Percentiles rank a stretch among this genome's conserved stretches.
These are phyloP conservation scores for Halophytophthora polymorphica DNA, from an alignment of 352 stramenopile species.

Conservation along the genomic window DNA sequence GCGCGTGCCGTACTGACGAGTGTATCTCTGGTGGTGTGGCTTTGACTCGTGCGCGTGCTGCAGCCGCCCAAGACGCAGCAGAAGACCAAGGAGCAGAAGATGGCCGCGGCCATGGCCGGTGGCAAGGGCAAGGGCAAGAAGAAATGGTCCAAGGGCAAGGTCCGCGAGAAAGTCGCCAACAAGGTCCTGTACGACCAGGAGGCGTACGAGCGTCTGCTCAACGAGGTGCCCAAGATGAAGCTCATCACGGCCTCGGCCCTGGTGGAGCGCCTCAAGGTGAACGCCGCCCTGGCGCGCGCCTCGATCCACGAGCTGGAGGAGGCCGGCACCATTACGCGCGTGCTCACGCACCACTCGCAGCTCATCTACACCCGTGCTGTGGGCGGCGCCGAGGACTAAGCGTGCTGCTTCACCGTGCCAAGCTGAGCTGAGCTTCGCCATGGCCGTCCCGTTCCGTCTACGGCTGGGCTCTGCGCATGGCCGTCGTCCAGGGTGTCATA, in stretches of 20 bases:
- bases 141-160: slow-evolving; percentile 99
- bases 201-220: slow-evolving; percentile 96
- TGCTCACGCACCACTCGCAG: slow-evolving; percentile 95
- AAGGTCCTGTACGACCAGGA: slow-evolving; percentile 99
- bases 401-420: slow-evolving; percentile 12
- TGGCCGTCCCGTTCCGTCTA: not conserved
- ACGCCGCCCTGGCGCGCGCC: slow-evolving; percentile 95
- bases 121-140: slow-evolving; percentile 99
- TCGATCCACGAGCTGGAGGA: slow-evolving; percentile 96
- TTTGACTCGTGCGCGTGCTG: slow-evolving; percentile 14
- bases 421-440: no score
- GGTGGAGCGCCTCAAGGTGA: slow-evolving; percentile 99
- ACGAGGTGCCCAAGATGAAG: slow-evolving; percentile 99
- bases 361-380: slow-evolving; percentile 98
- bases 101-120: slow-evolving; percentile 98
- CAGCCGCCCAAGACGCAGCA: slow-evolving; percentile 99
- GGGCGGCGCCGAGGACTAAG: slow-evolving; percentile 72
- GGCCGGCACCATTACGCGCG: slow-evolving; percentile 94
- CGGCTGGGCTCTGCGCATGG: not conserved
- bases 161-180: slow-evolving; percentile 99
- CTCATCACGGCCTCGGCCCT: slow-evolving; percentile 98
- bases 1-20: slow-evolving; percentile 15
- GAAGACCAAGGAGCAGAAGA: slow-evolving; percentile 99
- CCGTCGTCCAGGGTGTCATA: not conserved
- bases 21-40: slow-evolving; percentile 4